Base-by-base conservation (phyloP, 1,139 yeast species). In the Suhomyces choctaworum region DNA sequence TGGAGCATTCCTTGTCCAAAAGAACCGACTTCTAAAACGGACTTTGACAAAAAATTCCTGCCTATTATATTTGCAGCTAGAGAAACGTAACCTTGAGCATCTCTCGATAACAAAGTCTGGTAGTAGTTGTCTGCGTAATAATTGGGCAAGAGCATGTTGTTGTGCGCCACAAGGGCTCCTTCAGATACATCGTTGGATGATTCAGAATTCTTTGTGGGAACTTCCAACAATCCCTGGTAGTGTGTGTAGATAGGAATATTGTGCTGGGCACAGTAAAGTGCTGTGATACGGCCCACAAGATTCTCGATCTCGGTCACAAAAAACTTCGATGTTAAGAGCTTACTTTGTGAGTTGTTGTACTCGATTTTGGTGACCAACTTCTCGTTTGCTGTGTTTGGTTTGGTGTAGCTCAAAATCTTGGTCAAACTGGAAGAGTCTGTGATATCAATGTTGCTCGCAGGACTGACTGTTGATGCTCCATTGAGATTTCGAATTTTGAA, bases 61-160 rank as follows among this genome's bases (percentile, higher is more conserved):
- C 69, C 70, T 17, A 66, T 60, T 2, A 66, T 25, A 22, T 47
- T 47, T 0, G 73, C 74, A 7, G 63, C 51, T 19, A 51, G 32
- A 0, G 75, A 66, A 1, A 69, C 62, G 40, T 50, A 51, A 2
- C 75, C 73, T 6, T 51, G 25, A 1, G 52, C 42, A 45, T 69
- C 73, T 37, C 70, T 49, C 0, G 72, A 60, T 19, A 66, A 36
- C 4, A 69, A 48, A 0, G 72, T 59, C 34, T 69, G 73, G 34
- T 49, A 53, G 41, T 57, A 70, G 1, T 64, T 51, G 12, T 42
- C 50, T 9, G 72, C 66, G 29, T 59, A 57, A 36, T 49, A 70
- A 15, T 59, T 50, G 1, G 75, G 74, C 4, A 69, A 45, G 25
- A 70, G 48, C 15, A 54, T 14, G 42, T 70, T 70, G 30, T 68